Percentiles rank a stretch among this genome's conserved stretches.
phyloP scores from a whole-genome alignment of 176 grass and related monocot genomes.

The Cenchrus americanus region DNA sequence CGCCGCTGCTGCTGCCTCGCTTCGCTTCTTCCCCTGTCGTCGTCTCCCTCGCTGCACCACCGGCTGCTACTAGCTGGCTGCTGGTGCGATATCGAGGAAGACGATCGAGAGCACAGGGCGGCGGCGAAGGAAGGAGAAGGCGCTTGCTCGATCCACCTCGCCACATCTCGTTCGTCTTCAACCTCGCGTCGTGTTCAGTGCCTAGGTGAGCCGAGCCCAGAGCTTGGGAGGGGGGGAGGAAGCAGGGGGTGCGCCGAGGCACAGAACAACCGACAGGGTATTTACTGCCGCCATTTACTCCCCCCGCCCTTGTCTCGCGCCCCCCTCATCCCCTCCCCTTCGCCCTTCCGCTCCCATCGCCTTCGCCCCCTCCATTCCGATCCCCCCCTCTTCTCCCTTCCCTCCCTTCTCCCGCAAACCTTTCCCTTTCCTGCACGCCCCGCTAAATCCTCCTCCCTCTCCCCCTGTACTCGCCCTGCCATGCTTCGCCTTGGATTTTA shows the following conservation, averaged over 20 bases:
- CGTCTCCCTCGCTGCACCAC: neutral
- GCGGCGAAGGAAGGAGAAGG: neutral
- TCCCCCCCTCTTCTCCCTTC: neutral
- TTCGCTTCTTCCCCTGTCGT: neutral
- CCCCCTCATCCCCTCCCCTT: neutral
- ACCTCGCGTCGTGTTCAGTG: neutral
- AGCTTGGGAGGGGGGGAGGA: neutral
- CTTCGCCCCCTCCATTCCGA: neutral
- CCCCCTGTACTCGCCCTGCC: constrained; percentile 17
- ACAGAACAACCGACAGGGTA: constrained; percentile 79
- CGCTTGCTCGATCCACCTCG: too few relatives aligned
- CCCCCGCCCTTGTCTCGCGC: constrained; percentile 8
- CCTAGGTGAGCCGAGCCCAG: neutral
- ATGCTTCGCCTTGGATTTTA: constrained; percentile 10
- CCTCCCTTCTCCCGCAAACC: neutral
- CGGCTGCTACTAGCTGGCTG: neutral
- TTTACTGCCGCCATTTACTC: constrained; percentile 60
- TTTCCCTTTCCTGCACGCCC: constrained; percentile 37
- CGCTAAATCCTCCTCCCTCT: constrained; percentile 44
- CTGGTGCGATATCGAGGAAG: too few relatives aligned
- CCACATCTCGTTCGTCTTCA: neutral
- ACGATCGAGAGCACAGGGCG: neutral
- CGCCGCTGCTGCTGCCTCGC: neutral
- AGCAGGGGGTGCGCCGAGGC: constrained; percentile 33
- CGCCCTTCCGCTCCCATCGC: neutral